Base-by-base conservation (phyloP, 768 basidiomycete genomes). In the Filobasidium wieringae region DNA sequence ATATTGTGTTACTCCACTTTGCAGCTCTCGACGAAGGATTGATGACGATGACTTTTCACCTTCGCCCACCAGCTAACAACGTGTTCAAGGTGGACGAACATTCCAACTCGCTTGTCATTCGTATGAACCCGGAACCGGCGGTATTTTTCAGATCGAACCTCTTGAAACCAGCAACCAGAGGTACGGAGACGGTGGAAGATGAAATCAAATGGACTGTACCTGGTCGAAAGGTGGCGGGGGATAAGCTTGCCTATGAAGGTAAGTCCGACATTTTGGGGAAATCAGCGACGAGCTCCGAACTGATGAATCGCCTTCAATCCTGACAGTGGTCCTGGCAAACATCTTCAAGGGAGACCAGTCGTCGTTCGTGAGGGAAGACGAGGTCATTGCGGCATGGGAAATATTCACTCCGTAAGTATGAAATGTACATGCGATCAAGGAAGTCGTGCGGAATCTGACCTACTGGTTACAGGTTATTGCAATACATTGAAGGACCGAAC, bases 381-480 rank as follows among this genome's bases (percentile, higher is more conserved):
- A 63, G 37, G 43, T 63, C 36, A 59, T 56, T 36, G 58, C 52
- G 15, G 41, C 53, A 14, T 63, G 62, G 62, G 51, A 58, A 30
- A 63, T 63, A n/a, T 63, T 63, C 40, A 63, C 62, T 7, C 62
- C 62, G 26, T 54, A 19, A 30, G 51, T 52, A 12, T n/a, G 11
- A 17, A 29, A 19, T 14, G 15, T n/a, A n/a, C 30, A 8, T 3
- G 14, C 4, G 5, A 47, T 47, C 14, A 4, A 24, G 4, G 2
- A 26, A 7, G 24, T 2, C 15, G 24, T 47, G n/a, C 2, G 43
- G 7, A 22, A 27, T 24, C 24, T 22, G 14, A 22, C 43, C 22
- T 14, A 47, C 24, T 27, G 43, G 7, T 24, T 32, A 27, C 53
- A 54, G 53, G 2, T 17, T 62, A 9, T 32, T 62, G 41, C 30